Conservation (phyloP, 352 stramenopile genomes). For the Phytophthora ohioensis region DNA sequence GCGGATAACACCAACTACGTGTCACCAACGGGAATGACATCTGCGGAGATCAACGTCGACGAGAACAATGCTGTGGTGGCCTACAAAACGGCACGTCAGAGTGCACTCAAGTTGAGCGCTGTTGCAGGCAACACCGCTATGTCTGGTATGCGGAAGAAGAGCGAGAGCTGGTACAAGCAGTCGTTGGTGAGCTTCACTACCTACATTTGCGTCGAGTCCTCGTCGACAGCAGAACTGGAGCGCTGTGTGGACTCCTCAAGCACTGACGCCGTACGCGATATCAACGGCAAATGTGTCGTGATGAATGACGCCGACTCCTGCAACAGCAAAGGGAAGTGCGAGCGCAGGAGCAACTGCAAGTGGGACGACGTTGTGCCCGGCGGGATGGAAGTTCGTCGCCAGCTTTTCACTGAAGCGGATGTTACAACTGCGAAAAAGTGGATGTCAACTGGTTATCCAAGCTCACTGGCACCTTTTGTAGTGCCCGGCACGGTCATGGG, state of each 20-base stretch:
- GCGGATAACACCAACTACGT: constrained; percentile 64
- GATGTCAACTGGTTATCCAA: constrained; percentile 75
- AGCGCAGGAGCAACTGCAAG: constrained; percentile 84
- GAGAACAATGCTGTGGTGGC: constrained; percentile 64
- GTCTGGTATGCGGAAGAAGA: constrained; percentile 77
- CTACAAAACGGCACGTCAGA: constrained; percentile 75
- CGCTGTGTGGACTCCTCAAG: constrained; percentile 68
- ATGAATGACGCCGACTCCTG: constrained; percentile 63
- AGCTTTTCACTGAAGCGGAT: constrained; percentile 67
- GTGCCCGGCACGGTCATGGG: constrained; percentile 78
- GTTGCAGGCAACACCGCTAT: constrained; percentile 71
- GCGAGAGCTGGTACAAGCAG: constrained; percentile 66
- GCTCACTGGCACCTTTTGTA: constrained; percentile 71
- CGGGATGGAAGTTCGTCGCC: constrained; percentile 45
- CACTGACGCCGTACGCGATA: constrained; percentile 56
- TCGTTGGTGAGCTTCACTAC: constrained; percentile 76
- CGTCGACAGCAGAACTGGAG: constrained; percentile 49
- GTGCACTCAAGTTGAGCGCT: constrained; percentile 71
- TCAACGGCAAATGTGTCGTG: constrained; percentile 60
- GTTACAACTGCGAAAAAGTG: constrained; percentile 66
- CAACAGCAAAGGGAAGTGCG: constrained; percentile 65
- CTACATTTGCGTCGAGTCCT: constrained; percentile 74
- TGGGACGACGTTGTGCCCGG: constrained; percentile 69
- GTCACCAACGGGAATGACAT: constrained; percentile 59
- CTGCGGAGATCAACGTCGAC: constrained; percentile 69